Evolutionary conservation across 108 stramenopile species (phyloP).

Genomic region (Skeletonema grethae): DNA sequence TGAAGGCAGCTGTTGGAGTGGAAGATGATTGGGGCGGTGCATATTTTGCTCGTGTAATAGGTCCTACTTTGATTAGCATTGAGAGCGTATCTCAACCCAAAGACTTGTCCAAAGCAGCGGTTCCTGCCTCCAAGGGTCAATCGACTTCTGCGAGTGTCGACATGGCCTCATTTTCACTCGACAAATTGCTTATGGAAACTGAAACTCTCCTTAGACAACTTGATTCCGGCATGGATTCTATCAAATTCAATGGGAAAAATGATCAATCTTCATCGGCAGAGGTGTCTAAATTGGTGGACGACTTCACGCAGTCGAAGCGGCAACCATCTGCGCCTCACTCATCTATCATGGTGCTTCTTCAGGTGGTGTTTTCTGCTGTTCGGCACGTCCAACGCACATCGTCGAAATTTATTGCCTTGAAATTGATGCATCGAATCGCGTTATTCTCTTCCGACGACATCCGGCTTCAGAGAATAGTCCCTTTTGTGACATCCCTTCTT

Average conservation of each 20-base stretch:
- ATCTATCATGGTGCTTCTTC: constrained; percentile 79
- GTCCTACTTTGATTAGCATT: constrained; percentile 40
- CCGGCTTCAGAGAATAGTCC: constrained; percentile 92
- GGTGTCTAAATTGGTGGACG: constrained; percentile 47
- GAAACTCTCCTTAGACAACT: constrained; percentile 51
- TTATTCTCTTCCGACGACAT: constrained; percentile 81
- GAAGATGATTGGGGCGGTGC: constrained; percentile 71
- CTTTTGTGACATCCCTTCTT: constrained; percentile 77
- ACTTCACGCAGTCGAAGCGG: constrained; percentile 5
- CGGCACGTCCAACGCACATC: constrained; percentile 90
- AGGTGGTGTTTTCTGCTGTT: constrained; percentile 83
- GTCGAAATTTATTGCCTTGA: constrained; percentile 87
- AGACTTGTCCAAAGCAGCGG: constrained; percentile 14
- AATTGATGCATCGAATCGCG: constrained; percentile 83
- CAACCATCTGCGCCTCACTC: constrained; percentile 50
- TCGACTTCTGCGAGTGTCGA: neutral
- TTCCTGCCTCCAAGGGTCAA: neutral
- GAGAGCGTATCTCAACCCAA: constrained; percentile 12
- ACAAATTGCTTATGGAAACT: constrained; percentile 50
- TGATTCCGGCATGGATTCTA: constrained; percentile 55
- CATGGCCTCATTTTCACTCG: constrained; percentile 18
- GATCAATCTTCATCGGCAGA: constrained; percentile 40
- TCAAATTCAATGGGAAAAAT: constrained; percentile 6
- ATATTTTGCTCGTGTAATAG: constrained; percentile 68
- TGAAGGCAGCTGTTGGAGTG: too few relatives aligned